These are phyloP conservation scores for Ilex paraguariensis DNA, from an alignment of 305 asterid genomes.

Conservation along the genomic window DNA sequence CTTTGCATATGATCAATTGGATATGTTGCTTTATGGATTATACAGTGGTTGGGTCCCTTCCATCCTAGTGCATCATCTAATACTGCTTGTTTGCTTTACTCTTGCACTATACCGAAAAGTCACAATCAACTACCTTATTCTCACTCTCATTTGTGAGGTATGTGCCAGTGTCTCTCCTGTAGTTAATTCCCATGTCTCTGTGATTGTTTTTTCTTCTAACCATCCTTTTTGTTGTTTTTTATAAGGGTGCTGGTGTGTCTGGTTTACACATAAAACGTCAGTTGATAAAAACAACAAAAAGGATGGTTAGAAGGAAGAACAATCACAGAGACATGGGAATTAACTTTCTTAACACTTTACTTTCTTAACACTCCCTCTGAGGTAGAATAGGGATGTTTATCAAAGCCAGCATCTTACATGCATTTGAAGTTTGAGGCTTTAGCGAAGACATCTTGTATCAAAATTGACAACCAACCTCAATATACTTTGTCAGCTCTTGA, in stretches of 20 bases:
- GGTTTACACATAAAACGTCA: no score
- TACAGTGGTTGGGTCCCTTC: slow-evolving; percentile 80
- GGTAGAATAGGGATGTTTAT: not conserved
- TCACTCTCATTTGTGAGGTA: slow-evolving; percentile 92
- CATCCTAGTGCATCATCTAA: slow-evolving; percentile 73
- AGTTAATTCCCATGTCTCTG: not conserved
- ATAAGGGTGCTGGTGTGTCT: no score
- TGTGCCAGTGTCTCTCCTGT: not conserved
- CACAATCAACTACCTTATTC: slow-evolving; percentile 89
- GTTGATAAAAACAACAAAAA: not conserved
- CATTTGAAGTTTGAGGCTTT: no score
- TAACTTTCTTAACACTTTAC: not conserved
- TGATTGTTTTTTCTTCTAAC: slow-evolving; percentile 1
- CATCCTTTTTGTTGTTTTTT: not conserved
- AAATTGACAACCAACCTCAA: no score
- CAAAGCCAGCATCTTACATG: not conserved
- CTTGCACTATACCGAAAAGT: slow-evolving; percentile 72
- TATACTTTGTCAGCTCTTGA: no score
- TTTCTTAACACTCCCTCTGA: not conserved
- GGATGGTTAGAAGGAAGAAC: not conserved
- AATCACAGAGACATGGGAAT: slow-evolving; percentile 1
- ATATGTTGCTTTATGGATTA: slow-evolving; percentile 61
- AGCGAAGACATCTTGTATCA: no score
- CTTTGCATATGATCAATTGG: slow-evolving; percentile 94
- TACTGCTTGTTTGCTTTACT: slow-evolving; percentile 84